phyloP scores from a whole-genome alignment of 495 filamentous ascomycete genomes.

The Aspergillus carlsbadensis region DNA sequence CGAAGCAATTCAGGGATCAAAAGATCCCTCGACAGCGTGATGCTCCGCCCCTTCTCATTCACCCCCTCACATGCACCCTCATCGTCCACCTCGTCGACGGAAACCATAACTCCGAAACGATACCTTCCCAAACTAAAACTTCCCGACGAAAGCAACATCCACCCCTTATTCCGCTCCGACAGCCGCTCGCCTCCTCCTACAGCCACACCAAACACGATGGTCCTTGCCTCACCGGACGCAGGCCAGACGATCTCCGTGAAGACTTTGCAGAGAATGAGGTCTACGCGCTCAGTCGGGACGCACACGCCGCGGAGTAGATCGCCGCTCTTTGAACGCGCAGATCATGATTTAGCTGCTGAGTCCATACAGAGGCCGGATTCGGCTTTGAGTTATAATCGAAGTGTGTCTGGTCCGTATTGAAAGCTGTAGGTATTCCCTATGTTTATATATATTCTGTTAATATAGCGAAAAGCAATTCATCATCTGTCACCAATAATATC shows the following conservation, averaged over 20 bases:
- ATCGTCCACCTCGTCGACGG: constrained; percentile 10
- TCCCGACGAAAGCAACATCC: constrained; percentile 69
- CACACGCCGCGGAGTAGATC: constrained; percentile 26
- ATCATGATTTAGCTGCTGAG: constrained; percentile 3
- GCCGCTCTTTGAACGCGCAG: constrained; percentile 22
- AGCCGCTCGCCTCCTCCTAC: constrained; percentile 69
- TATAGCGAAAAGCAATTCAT: no score
- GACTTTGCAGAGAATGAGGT: constrained; percentile 64
- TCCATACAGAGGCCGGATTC: neutral
- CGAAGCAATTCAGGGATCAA: constrained; percentile 20
- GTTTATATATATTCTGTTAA: neutral
- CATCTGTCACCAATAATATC: no score
- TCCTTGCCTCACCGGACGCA: constrained; percentile 68
- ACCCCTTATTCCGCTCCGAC: constrained; percentile 78
- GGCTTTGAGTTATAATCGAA: neutral
- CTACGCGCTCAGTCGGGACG: constrained; percentile 55
- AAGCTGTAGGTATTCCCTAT: neutral
- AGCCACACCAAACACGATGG: constrained; percentile 64
- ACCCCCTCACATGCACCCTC: constrained; percentile 20
- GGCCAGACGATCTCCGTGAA: constrained; percentile 64
- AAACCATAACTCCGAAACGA: neutral
- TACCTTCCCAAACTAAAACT: constrained; percentile 18
- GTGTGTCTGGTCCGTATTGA: neutral
- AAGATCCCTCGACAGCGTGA: constrained; percentile 28
- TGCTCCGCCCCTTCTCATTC: constrained; percentile 19